Percentiles rank a stretch among this genome's conserved stretches.
Evolutionary conservation across 148 eudicot genomes (phyloP).

Genomic region (Limonium bicolor): DNA sequence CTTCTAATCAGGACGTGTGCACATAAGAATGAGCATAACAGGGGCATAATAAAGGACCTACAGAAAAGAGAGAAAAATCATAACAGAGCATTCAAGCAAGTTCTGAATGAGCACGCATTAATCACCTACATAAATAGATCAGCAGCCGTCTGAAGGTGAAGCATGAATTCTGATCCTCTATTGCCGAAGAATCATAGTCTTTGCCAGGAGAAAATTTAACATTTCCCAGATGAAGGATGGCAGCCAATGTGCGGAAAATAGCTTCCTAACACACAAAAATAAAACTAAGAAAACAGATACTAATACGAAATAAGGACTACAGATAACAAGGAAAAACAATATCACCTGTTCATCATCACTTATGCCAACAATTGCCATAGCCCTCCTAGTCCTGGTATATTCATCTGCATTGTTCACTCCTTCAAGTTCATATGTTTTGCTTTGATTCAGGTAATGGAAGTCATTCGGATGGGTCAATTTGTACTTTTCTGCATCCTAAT

Average conservation of each 20-base stretch:
- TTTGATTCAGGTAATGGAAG: constrained; percentile 91
- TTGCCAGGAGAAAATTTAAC: constrained; percentile 85
- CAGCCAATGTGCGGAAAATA: constrained; percentile 95
- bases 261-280: constrained; percentile 49
- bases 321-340: not conserved
- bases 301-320: constrained; percentile 1
- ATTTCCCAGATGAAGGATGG: constrained; percentile 87
- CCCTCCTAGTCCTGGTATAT: constrained; percentile 82
- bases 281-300: not conserved
- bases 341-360: constrained; percentile 75
- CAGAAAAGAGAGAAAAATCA: too few relatives aligned
- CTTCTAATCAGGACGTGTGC: too few relatives aligned
- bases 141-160: constrained; percentile 85
- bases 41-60: too few relatives aligned
- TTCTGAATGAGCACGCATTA: too few relatives aligned
- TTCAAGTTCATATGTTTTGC: constrained; percentile 65
- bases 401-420: constrained; percentile 89
- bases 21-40: too few relatives aligned
- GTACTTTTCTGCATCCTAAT: constrained; percentile 75
- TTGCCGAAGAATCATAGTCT: constrained; percentile 82
- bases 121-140: constrained; percentile 68
- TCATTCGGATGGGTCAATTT: constrained; percentile 62
- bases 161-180: constrained; percentile 66
- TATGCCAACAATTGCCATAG: constrained; percentile 96
- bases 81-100: too few relatives aligned